Conservation (phyloP, 1,284 basidiomycete genomes). For the Trichosporon inkin region DNA sequence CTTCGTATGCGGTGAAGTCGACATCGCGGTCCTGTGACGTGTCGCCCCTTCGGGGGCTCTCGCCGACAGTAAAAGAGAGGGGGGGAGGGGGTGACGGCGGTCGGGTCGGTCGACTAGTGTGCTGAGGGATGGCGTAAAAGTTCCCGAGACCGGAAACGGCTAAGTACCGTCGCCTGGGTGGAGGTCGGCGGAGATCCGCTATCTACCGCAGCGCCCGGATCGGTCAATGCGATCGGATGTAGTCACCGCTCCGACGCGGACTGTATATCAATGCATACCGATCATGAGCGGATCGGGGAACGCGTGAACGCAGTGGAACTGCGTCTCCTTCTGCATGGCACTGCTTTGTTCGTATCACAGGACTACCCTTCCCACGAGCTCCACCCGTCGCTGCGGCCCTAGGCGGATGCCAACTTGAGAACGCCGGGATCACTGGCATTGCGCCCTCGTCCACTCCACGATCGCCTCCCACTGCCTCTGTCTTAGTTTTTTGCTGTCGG, state of each 20-base stretch:
- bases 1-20: neutral
- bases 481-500: conserved; percentile 23
- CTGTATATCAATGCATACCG: no score
- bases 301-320: neutral
- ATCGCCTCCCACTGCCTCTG: conserved; percentile 43
- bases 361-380: neutral
- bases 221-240: neutral
- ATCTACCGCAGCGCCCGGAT: neutral
- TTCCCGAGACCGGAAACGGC: neutral
- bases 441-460: conserved; percentile 42
- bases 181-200: conserved; percentile 4
- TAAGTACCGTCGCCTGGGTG: neutral
- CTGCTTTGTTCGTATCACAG: neutral
- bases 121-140: no score
- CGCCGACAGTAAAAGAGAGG: no score
- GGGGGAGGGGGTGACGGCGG: no score
- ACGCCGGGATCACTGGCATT: conserved; percentile 10
- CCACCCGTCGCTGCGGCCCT: no score
- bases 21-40: neutral
- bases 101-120: no score
- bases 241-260: neutral
- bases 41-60: no score
- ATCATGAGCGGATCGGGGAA: no score
- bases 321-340: neutral
- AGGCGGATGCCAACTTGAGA: no score